Evolutionary conservation across 257 asterid species (phyloP).

Genomic region (Scutellaria minor): DNA sequence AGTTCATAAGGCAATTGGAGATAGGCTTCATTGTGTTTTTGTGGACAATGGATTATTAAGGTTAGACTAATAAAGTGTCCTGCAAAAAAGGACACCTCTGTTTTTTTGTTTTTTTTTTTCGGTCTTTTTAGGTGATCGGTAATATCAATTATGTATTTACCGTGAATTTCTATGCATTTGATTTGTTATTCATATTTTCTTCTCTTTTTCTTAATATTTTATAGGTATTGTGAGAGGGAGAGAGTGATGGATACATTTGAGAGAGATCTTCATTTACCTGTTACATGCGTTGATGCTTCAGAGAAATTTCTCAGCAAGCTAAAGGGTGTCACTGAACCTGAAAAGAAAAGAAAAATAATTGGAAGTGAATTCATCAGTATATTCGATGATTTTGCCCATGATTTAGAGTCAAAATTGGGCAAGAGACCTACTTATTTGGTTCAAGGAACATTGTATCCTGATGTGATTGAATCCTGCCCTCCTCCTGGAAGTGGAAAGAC

Average conservation of each 20-base stretch:
- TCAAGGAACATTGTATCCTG: conserved; percentile 98
- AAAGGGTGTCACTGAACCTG: conserved; percentile 92
- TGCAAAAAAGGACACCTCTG: no score
- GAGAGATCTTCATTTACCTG: conserved; percentile 90
- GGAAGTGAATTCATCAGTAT: conserved; percentile 84
- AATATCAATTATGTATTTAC: not conserved
- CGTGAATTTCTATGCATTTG: not conserved
- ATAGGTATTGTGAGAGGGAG: conserved; percentile 82
- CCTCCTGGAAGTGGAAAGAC: conserved; percentile 99
- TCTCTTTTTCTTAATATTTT: not conserved
- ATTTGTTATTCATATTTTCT: conserved; percentile 20
- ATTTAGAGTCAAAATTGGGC: conserved; percentile 72
- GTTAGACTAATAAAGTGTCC: conserved; percentile 33
- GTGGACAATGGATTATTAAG: conserved; percentile 96
- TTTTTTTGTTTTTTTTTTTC: not conserved
- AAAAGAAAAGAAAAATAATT: conserved; percentile 85
- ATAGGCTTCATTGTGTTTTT: conserved; percentile 93
- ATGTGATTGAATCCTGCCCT: conserved; percentile 95
- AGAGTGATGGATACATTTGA: conserved; percentile 91
- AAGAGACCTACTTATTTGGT: conserved; percentile 75
- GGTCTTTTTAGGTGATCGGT: not conserved
- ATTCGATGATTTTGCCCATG: conserved; percentile 81
- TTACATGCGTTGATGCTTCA: conserved; percentile 83
- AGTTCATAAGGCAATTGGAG: conserved; percentile 94
- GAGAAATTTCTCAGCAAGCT: conserved; percentile 88